phyloP scores from a whole-genome alignment of 2,329 filamentous ascomycete species.

The Paecilomyces niveus region DNA sequence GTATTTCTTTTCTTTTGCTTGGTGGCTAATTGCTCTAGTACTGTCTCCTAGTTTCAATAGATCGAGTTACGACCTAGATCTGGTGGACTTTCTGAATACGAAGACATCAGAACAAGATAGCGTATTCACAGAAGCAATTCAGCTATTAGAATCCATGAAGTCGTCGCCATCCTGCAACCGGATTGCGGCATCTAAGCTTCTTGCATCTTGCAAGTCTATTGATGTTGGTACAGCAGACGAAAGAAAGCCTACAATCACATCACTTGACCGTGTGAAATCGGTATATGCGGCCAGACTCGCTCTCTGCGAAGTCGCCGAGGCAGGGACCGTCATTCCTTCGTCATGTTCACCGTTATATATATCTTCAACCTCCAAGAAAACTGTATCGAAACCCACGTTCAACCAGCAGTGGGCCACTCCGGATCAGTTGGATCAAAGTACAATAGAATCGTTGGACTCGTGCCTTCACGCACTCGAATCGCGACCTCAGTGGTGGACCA shows the following conservation, averaged over 20 bases:
- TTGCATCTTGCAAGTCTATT: conserved; percentile 48
- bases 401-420: conserved; percentile 8
- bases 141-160: conserved; percentile 39
- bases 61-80: conserved; percentile 14
- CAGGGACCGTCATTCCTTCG: conserved; percentile 43
- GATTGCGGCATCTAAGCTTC: conserved; percentile 44
- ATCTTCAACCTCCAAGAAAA: conserved; percentile 24
- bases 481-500: conserved; percentile 55
- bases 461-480: conserved; percentile 51
- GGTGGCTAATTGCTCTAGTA: background rate
- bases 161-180: conserved; percentile 46
- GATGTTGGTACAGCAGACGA: conserved; percentile 24
- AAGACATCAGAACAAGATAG: conserved; percentile 19
- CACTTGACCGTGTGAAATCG: conserved; percentile 43
- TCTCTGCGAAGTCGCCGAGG: conserved; percentile 54
- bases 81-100: conserved; percentile 19
- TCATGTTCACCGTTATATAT: conserved; percentile 46
- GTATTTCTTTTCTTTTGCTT: background rate
- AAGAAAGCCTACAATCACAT: conserved; percentile 15
- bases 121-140: conserved; percentile 36
- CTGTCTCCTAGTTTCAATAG: conserved; percentile 4
- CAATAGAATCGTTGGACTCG: conserved; percentile 30
- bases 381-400: background rate
- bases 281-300: conserved; percentile 57
- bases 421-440: conserved; percentile 9